Percentiles rank a stretch among this genome's conserved stretches.
Conservation (phyloP, 2,329 filamentous ascomycete species). For the Hirsutella thompsonii region DNA sequence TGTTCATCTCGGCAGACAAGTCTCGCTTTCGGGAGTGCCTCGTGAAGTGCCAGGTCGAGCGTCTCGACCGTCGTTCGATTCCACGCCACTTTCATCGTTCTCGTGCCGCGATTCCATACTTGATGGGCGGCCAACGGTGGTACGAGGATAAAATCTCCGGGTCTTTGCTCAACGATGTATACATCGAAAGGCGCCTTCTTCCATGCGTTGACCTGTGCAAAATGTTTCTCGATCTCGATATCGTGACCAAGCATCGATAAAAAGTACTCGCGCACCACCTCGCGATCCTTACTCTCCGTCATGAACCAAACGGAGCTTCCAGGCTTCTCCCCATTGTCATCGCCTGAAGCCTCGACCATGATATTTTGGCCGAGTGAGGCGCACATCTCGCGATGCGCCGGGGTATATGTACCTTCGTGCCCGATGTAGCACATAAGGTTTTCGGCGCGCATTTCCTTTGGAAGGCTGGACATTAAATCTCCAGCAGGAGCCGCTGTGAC, state of each 20-base stretch:
- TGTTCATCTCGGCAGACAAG: constrained; percentile 95
- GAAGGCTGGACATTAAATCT: constrained; percentile 89
- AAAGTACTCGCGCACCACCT: constrained; percentile 87
- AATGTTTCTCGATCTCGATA: constrained; percentile 93
- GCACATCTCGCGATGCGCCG: constrained; percentile 94
- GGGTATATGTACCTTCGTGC: constrained; percentile 93
- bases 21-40: constrained; percentile 77
- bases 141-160: constrained; percentile 86
- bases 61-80: constrained; percentile 92
- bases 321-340: constrained; percentile 60
- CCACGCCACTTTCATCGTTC: constrained; percentile 97
- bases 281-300: constrained; percentile 89
- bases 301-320: constrained; percentile 98
- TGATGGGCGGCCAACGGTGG: constrained; percentile 91
- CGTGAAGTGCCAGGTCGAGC: constrained; percentile 69
- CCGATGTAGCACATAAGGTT: constrained; percentile 98
- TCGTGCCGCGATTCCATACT: constrained; percentile 93
- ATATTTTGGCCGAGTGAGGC: constrained; percentile 93
- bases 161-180: constrained; percentile 81
- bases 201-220: constrained; percentile 91
- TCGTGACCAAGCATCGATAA: constrained; percentile 87
- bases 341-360: constrained; percentile 83
- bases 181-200: constrained; percentile 88
- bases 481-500: constrained; percentile 60
- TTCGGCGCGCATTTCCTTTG: constrained; percentile 75